Base-by-base conservation (phyloP, 768 basidiomycete species). In the Russula emetica region DNA sequence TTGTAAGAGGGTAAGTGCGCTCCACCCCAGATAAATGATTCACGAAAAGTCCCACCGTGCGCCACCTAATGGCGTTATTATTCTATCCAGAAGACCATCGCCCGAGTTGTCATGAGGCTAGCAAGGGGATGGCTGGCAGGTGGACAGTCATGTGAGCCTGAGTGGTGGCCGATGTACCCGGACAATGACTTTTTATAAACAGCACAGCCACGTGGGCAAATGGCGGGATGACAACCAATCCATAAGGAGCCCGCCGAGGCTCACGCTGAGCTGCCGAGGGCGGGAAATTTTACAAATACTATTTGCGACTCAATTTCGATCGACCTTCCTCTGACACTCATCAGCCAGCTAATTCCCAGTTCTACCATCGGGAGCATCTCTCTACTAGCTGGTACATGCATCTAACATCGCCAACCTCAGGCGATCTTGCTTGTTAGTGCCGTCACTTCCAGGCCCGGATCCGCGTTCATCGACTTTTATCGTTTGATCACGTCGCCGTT, bases 331-430 rank as follows among this genome's bases (percentile, higher is more conserved):
- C 40, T 55, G 2, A 52, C 51, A 40, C 50, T 30, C 51, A n/a
- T 36, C 52, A n/a, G 20, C 44, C 52, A n/a, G 20, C 45, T 13
- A 28, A 20, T n/a, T 20, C 13, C 22, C 34, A 49, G 5, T 24
- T 53, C 51, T 44, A 40, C 40, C 40, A 9, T 26, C 16, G 34
- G 28, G 30, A 11, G 10, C 26, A 22, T 16, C 63, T 50, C 38
- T 56, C 49, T 50, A 32, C 49, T 50, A 32, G 47, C 61, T 20
- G 38, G 58, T 67, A 40, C 59, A 67, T 69, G 69, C 67, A 61
- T 65, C 63, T 55, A 55, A 45, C 56, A 24, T 53, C 54, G 24
- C 57, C 30, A n/a, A 34, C 30, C 26, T 42, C 40, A 36, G 59
- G 60, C 50, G 22, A 11, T 22, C 62, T 56, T 55, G 53, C 28